A percentile compares a stretch with the other conserved stretches of the same genome.
phyloP scores from a whole-genome alignment of 1,139 yeast genomes.

The Candida sp. region DNA sequence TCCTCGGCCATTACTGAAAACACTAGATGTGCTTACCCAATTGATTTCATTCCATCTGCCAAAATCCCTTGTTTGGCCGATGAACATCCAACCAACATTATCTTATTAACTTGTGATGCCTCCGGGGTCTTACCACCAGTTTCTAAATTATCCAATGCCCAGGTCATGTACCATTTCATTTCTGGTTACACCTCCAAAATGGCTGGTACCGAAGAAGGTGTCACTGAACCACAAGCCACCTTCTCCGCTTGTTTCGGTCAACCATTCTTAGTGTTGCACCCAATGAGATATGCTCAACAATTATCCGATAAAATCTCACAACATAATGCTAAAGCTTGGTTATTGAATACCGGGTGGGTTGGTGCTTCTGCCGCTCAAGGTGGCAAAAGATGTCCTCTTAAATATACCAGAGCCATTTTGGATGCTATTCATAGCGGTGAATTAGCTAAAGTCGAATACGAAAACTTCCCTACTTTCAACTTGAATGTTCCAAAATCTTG shows the following conservation, averaged over 20 bases:
- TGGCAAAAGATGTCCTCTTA: conserved; percentile 97
- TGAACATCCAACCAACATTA: conserved; percentile 87
- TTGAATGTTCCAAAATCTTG: conserved; percentile 81
- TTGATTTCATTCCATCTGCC: conserved; percentile 95
- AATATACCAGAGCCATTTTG: conserved; percentile 95
- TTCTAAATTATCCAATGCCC: conserved; percentile 88
- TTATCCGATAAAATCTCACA: conserved; percentile 87
- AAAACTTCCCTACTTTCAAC: conserved; percentile 83
- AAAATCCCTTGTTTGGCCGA: conserved; percentile 92
- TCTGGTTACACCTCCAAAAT: conserved; percentile 99
- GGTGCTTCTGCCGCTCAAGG: conserved; percentile 92
- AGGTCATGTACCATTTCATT: conserved; percentile 98
- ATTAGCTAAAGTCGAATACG: conserved; percentile 76
- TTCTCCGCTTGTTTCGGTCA: conserved; percentile 99
- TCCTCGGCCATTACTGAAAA: conserved; percentile 88
- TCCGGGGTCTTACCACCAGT: conserved; percentile 98
- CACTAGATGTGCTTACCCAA: conserved; percentile 99
- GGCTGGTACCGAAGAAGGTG: conserved; percentile 99
- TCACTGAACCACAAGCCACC: conserved; percentile 97
- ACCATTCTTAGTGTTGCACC: conserved; percentile 97
- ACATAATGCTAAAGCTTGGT: conserved; percentile 93
- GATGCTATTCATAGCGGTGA: conserved; percentile 95
- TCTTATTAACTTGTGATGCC: conserved; percentile 95
- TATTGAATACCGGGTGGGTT: conserved; percentile 98
- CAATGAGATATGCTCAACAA: conserved; percentile 98